Conservation (phyloP, 768 basidiomycete species). For the Sistotremastrum suecicum region DNA sequence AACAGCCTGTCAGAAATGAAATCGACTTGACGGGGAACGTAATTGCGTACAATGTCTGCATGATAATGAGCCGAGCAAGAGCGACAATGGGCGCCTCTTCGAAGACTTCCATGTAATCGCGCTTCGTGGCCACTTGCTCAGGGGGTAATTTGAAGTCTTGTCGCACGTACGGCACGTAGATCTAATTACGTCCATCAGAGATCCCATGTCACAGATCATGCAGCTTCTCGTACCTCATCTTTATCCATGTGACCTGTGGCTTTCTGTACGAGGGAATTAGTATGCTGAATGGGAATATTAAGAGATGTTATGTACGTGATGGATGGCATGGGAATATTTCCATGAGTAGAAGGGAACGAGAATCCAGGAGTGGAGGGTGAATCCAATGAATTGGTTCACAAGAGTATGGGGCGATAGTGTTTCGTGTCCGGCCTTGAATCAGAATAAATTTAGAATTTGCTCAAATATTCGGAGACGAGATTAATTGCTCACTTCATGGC, state of each 20-base stretch:
- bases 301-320: neutral
- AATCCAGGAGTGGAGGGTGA: neutral
- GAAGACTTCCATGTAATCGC: conserved; percentile 17
- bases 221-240: neutral
- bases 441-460: no score
- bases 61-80: conserved; percentile 13
- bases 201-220: no score
- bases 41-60: conserved; percentile 13
- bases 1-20: neutral
- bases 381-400: no score
- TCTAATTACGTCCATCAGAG: neutral
- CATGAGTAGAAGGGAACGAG: conserved; percentile 1
- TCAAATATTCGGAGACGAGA: neutral
- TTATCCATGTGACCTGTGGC: neutral
- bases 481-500: conserved; percentile 32
- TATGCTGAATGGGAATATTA: neutral
- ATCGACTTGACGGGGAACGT: neutral
- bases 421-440: neutral
- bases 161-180: conserved; percentile 16
- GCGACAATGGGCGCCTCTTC: conserved; percentile 18
- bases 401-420: no score
- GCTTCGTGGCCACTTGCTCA: conserved; percentile 9
- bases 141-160: conserved; percentile 14
- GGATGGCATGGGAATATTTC: neutral
- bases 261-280: neutral